Conservation (phyloP, 2,329 filamentous ascomycete genomes). For the Cryoendolithus antarcticus region DNA sequence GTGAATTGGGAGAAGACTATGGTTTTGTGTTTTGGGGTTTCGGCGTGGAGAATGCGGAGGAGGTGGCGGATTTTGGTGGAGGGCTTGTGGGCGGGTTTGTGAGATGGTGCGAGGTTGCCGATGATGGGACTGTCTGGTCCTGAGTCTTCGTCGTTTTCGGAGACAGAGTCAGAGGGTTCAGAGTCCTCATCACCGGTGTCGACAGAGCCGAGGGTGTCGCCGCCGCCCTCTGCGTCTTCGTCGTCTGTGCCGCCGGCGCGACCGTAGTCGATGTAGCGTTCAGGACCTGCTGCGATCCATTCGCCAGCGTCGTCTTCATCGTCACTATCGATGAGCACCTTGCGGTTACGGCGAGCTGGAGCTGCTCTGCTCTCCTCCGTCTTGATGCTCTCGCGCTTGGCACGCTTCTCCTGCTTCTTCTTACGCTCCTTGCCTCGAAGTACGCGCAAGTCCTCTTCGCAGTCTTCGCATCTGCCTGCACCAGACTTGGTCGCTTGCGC, state of each 20-base stretch:
- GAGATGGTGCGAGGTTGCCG: slow-evolving; percentile 18
- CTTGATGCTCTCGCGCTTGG: slow-evolving; percentile 13
- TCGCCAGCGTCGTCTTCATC: slow-evolving; percentile 49
- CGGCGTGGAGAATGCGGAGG: slow-evolving; percentile 64
- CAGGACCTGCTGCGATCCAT: slow-evolving; percentile 63
- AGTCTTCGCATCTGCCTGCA: slow-evolving; percentile 56
- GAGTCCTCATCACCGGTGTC: slow-evolving; percentile 51
- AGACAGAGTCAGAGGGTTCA: slow-evolving; percentile 31
- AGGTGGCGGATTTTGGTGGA: slow-evolving; percentile 91
- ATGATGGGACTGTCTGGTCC: slow-evolving; percentile 17
- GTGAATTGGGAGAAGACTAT: slow-evolving; percentile 99
- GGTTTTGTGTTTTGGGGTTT: slow-evolving; percentile 77
- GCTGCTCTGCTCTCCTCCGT: slow-evolving; percentile 17
- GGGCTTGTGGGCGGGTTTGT: slow-evolving; percentile 39
- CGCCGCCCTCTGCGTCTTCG: slow-evolving; percentile 76
- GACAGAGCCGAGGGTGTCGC: slow-evolving; percentile 62
- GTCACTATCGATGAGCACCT: slow-evolving; percentile 53
- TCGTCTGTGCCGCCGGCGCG: slow-evolving; percentile 77
- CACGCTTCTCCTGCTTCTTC: slow-evolving; percentile 34
- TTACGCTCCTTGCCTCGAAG: slow-evolving; percentile 27
- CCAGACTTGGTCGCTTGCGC: slow-evolving; percentile 41
- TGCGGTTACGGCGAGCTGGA: slow-evolving; percentile 38
- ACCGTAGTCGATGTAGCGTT: slow-evolving; percentile 41
- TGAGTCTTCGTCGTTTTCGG: slow-evolving; percentile 28
- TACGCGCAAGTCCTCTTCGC: slow-evolving; percentile 59